phyloP scores from a whole-genome alignment of 1,284 basidiomycete species.

The Heimioporus retisporus region DNA sequence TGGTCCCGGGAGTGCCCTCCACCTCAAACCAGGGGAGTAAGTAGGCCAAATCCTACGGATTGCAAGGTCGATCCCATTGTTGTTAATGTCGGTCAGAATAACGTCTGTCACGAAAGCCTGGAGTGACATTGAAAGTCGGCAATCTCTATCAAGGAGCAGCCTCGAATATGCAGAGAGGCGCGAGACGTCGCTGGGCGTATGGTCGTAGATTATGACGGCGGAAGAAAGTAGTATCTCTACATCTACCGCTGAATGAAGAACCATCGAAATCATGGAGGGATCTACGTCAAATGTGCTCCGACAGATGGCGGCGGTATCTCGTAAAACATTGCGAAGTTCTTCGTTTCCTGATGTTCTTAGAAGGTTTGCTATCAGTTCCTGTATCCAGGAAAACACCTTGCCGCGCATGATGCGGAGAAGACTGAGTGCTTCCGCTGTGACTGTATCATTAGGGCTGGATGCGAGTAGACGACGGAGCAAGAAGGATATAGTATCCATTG shows the following conservation, averaged over 20 bases:
- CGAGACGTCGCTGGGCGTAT: background rate
- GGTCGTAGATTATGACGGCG: conserved; percentile 40
- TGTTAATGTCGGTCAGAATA: background rate
- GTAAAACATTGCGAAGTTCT: conserved; percentile 39
- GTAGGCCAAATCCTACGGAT: background rate
- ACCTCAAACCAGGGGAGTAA: background rate
- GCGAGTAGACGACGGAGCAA: conserved; percentile 17
- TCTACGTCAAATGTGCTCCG: conserved; percentile 53
- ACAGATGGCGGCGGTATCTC: conserved; percentile 51
- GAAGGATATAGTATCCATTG: conserved; percentile 22
- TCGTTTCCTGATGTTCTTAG: conserved; percentile 29
- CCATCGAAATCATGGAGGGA: conserved; percentile 10
- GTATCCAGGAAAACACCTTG: conserved; percentile 49
- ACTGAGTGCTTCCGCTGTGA: background rate
- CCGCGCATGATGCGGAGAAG: conserved; percentile 46
- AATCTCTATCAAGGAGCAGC: conserved; percentile 38
- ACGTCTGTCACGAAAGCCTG: conserved; percentile 17
- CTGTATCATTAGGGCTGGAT: background rate
- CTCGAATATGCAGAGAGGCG: background rate
- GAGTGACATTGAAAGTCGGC: conserved; percentile 40
- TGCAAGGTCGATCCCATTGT: background rate
- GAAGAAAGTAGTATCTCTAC: conserved; percentile 47
- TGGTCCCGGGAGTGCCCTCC: background rate
- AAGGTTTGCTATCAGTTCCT: conserved; percentile 38
- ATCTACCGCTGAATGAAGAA: conserved; percentile 40